phyloP scores from a whole-genome alignment of 2,329 filamentous ascomycete genomes.

The Geosmithia morbida region DNA sequence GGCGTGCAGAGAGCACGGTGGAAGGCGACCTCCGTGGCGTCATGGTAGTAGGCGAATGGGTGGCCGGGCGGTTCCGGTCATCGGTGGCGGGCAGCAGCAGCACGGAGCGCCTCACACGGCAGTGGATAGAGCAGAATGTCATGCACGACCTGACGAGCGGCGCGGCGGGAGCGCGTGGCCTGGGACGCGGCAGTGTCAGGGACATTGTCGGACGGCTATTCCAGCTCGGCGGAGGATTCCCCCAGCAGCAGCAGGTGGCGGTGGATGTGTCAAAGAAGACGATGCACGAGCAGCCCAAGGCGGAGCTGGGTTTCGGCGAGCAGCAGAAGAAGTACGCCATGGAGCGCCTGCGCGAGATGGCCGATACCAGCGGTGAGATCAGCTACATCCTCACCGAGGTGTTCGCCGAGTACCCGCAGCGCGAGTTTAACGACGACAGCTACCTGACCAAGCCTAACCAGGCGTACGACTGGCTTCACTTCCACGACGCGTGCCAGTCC shows the following conservation, averaged over 20 bases:
- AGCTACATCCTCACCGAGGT: slow-evolving; percentile 71
- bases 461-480: slow-evolving; percentile 91
- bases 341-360: slow-evolving; percentile 58
- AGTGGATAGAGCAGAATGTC: slow-evolving; percentile 65
- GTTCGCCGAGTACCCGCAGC: slow-evolving; percentile 72
- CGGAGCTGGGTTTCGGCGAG: slow-evolving; percentile 57
- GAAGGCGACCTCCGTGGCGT: slow-evolving; percentile 66
- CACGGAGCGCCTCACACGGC: slow-evolving; percentile 43
- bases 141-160: slow-evolving; percentile 53
- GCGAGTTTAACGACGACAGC: slow-evolving; percentile 86
- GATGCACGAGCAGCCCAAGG: slow-evolving; percentile 36
- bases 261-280: slow-evolving; percentile 22
- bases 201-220: slow-evolving; percentile 71
- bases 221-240: slow-evolving; percentile 65
- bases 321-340: slow-evolving; percentile 58
- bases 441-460: slow-evolving; percentile 75
- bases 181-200: slow-evolving; percentile 57
- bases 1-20: slow-evolving; percentile 52
- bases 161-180: slow-evolving; percentile 54
- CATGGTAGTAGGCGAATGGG: slow-evolving; percentile 82
- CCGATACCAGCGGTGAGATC: slow-evolving; percentile 65
- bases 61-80: slow-evolving; percentile 54
- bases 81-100: slow-evolving; percentile 19
- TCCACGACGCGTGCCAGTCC: slow-evolving; percentile 73
- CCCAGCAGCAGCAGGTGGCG: slow-evolving; percentile 29